Conservation (phyloP, 169 alveolate species). For the Plasmodium inui region DNA sequence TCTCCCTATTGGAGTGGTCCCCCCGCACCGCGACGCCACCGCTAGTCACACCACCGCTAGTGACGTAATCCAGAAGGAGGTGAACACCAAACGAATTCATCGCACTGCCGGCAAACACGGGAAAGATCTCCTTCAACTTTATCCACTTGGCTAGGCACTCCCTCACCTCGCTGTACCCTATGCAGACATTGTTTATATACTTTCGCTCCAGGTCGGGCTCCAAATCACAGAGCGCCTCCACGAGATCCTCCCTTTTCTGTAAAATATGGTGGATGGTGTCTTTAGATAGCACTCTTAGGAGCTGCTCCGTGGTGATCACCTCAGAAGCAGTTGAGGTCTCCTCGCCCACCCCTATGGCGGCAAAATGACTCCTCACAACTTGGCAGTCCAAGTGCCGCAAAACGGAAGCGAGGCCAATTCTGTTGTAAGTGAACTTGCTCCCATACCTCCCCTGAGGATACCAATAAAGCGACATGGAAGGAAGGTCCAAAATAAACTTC, state of each 20-base stretch:
- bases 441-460: slow-evolving; percentile 68
- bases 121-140: slow-evolving; percentile 21
- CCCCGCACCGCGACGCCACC: background rate
- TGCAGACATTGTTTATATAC: slow-evolving; percentile 47
- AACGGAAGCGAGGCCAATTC: background rate
- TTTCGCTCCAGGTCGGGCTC: slow-evolving; percentile 32
- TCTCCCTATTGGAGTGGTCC: background rate
- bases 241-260: slow-evolving; percentile 68
- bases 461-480: slow-evolving; percentile 70
- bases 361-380: slow-evolving; percentile 29
- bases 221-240: slow-evolving; percentile 68
- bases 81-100: slow-evolving; percentile 56
- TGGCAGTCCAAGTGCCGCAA: background rate
- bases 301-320: background rate
- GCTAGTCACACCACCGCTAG: slow-evolving; percentile 10
- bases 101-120: slow-evolving; percentile 71
- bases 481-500: slow-evolving; percentile 62
- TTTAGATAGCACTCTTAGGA: background rate
- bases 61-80: slow-evolving; percentile 47
- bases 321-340: background rate
- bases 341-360: background rate
- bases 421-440: slow-evolving; percentile 14
- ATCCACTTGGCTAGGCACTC: slow-evolving; percentile 10
- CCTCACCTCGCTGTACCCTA: slow-evolving; percentile 21
- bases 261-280: slow-evolving; percentile 16